Percentiles rank a stretch among this genome's conserved stretches.
Conservation (phyloP, 164 flowering plant genomes). For the Liquidambar formosana region DNA sequence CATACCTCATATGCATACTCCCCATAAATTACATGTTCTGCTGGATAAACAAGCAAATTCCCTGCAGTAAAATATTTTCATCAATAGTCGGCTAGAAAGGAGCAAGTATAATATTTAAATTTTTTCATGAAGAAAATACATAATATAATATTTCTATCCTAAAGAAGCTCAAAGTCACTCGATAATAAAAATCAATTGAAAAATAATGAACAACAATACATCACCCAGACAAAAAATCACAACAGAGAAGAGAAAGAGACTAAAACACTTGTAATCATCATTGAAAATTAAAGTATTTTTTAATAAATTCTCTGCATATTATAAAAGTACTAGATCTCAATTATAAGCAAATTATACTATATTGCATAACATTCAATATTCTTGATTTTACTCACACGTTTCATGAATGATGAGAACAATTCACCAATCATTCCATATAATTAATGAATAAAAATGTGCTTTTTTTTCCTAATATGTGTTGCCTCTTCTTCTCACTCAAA, state of each 20-base stretch:
- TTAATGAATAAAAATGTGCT: background rate
- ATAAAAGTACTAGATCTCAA: background rate
- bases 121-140: too few species aligned
- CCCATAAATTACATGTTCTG: constrained; percentile 87
- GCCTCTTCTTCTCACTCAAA: background rate
- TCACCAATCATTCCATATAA: background rate
- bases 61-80: constrained; percentile 39
- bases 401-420: background rate
- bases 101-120: background rate
- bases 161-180: background rate
- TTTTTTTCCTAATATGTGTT: background rate
- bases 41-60: constrained; percentile 71
- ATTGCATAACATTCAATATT: background rate
- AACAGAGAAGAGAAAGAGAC: background rate
- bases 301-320: background rate
- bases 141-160: background rate
- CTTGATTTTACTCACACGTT: background rate
- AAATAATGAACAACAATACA: background rate
- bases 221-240: background rate
- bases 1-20: constrained; percentile 77
- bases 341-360: background rate
- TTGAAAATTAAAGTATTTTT: background rate
- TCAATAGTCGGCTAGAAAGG: constrained; percentile 1
- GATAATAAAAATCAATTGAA: background rate
- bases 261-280: background rate